These are phyloP conservation scores for Williopsis jadinii DNA, from an alignment of 1,139 yeast species.

Conservation along the genomic window DNA sequence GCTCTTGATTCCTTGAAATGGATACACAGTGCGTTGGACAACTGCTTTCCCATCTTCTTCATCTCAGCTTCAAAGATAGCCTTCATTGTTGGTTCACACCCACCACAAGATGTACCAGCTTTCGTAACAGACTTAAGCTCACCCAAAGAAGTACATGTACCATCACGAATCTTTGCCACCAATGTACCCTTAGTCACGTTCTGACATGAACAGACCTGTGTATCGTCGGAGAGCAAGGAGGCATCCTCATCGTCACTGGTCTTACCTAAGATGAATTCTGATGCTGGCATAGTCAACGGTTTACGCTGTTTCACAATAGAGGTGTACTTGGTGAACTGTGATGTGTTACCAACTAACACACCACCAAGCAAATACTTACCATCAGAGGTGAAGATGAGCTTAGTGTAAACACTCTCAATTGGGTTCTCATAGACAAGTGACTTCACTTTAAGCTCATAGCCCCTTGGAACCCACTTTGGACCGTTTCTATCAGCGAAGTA, in stretches of 20 bases:
- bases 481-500: conserved; percentile 28
- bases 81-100: conserved; percentile 29
- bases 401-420: conserved; percentile 26
- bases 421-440: conserved; percentile 27
- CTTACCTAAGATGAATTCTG: conserved; percentile 25
- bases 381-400: conserved; percentile 26
- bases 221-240: conserved; percentile 25
- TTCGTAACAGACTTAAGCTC: conserved; percentile 28
- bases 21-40: conserved; percentile 25
- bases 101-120: conserved; percentile 32
- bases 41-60: conserved; percentile 27
- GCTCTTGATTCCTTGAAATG: conserved; percentile 29
- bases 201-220: conserved; percentile 30
- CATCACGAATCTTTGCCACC: conserved; percentile 23
- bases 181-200: conserved; percentile 26
- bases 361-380: conserved; percentile 29
- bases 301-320: conserved; percentile 23
- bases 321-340: conserved; percentile 25
- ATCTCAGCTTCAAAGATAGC: conserved; percentile 27
- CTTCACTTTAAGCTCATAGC: conserved; percentile 17
- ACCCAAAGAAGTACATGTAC: conserved; percentile 22
- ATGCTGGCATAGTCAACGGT: conserved; percentile 24
- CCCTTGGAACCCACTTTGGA: conserved; percentile 26
- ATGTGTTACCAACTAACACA: conserved; percentile 27
- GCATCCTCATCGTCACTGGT: conserved; percentile 22